Conservation (phyloP, 768 basidiomycete species). For the Hericium erinaceus region DNA sequence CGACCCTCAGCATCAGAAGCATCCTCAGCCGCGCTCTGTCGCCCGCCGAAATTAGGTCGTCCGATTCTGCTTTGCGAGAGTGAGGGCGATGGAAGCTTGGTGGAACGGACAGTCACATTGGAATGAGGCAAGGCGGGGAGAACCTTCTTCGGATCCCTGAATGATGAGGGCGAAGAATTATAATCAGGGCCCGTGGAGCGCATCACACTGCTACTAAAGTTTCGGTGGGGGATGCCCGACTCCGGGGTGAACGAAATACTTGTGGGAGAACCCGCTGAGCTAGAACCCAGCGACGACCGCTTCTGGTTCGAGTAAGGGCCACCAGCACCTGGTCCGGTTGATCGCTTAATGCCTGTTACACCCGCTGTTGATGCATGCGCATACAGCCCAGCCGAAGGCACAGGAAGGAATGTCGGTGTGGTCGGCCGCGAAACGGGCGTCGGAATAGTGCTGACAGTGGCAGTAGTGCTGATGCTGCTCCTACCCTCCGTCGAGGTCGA, state of each 20-base stretch:
- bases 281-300: conserved; percentile 54
- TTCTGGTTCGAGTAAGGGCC: conserved; percentile 34
- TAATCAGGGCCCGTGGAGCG: background rate
- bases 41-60: conserved; percentile 16
- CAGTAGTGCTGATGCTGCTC: conserved; percentile 37
- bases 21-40: conserved; percentile 20
- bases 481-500: conserved; percentile 46
- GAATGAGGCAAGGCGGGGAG: conserved; percentile 12
- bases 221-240: conserved; percentile 6
- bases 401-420: conserved; percentile 70
- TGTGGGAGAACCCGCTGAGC: conserved; percentile 24
- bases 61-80: conserved; percentile 25
- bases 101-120: conserved; percentile 19
- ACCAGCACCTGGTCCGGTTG: conserved; percentile 38
- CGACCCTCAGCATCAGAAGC: conserved; percentile 7
- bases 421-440: conserved; percentile 62
- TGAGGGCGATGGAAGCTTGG: conserved; percentile 16
- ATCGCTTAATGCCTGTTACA: conserved; percentile 45
- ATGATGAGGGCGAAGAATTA: conserved; percentile 4
- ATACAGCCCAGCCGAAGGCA: conserved; percentile 47
- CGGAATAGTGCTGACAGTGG: conserved; percentile 52
- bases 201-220: background rate
- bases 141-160: conserved; percentile 6
- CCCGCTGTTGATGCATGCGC: conserved; percentile 25
- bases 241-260: conserved; percentile 6